Evolutionary conservation across 139 green algal species (phyloP).

Genomic region (Raphidocelis subcapitata): DNA sequence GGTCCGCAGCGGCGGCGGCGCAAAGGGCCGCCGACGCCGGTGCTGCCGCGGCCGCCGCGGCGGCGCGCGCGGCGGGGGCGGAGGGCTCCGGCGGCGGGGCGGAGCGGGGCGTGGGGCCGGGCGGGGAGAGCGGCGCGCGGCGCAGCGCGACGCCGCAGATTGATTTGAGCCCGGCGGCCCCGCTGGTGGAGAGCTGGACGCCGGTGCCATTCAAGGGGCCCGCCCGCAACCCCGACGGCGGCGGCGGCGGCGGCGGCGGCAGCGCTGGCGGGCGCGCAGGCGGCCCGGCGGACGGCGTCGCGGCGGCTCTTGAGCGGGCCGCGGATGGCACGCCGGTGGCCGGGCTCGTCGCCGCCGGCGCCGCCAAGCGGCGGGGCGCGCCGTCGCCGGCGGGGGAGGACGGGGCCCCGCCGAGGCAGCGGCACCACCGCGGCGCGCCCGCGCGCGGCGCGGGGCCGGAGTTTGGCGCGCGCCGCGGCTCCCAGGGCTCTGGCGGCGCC

Average conservation of each 20-base stretch:
- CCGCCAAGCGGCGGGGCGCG: too few relatives aligned
- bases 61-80: neutral
- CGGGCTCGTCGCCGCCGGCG: too few relatives aligned
- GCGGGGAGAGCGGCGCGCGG: neutral
- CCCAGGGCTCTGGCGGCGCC: too few relatives aligned
- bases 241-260: conserved; percentile 3
- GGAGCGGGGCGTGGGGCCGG: too few relatives aligned
- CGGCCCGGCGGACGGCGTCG: neutral
- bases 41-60: neutral
- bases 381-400: too few relatives aligned
- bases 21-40: neutral
- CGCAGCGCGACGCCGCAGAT: neutral
- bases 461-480: too few relatives aligned
- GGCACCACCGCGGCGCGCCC: too few relatives aligned
- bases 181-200: neutral
- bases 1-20: neutral
- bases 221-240: neutral
- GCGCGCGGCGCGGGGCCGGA: too few relatives aligned
- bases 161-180: neutral
- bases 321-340: too few relatives aligned
- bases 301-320: too few relatives aligned
- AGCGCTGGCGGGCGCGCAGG: neutral
- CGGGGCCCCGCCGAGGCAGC: too few relatives aligned
- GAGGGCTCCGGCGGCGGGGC: too few relatives aligned
- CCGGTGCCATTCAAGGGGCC: neutral